These are phyloP conservation scores for Aurinia saxatilis DNA, from an alignment of 345 rosid species.

Conservation along the genomic window DNA sequence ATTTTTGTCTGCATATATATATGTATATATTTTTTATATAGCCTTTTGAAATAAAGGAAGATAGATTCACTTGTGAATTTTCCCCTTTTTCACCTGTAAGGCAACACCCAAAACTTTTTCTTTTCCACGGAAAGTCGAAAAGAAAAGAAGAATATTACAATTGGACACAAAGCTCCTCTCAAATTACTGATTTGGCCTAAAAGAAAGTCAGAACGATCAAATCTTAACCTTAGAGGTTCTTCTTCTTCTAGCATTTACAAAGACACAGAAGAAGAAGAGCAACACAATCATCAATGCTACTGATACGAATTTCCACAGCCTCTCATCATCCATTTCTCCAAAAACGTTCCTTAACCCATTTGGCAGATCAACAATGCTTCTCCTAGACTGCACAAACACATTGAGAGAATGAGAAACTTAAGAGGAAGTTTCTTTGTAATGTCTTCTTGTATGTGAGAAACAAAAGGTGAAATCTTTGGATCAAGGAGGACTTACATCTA, in stretches of 20 bases:
- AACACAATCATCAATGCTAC: conserved; percentile 34
- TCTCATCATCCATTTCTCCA: conserved; percentile 25
- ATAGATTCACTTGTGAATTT: conserved; percentile 5
- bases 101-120: conserved; percentile 20
- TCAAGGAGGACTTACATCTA: conserved; percentile 11
- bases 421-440: not conserved
- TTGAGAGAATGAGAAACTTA: not conserved
- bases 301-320: conserved; percentile 34
- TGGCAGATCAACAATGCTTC: conserved; percentile 35
- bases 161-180: not conserved
- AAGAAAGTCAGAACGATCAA: conserved; percentile 27
- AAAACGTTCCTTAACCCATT: conserved; percentile 34
- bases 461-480: no score
- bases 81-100: conserved; percentile 20
- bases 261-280: conserved; percentile 33
- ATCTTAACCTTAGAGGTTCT: conserved; percentile 64
- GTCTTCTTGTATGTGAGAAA: no score
- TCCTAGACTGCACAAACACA: conserved; percentile 9
- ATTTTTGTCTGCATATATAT: not conserved
- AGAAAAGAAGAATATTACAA: conserved; percentile 15
- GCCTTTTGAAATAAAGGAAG: conserved; percentile 2
- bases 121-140: conserved; percentile 20
- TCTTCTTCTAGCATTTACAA: conserved; percentile 67
- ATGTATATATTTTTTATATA: not conserved
- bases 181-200: conserved; percentile 3